These are phyloP conservation scores for Ciborinia camelliae DNA, from an alignment of 2,329 filamentous ascomycete genomes.

Conservation along the genomic window DNA sequence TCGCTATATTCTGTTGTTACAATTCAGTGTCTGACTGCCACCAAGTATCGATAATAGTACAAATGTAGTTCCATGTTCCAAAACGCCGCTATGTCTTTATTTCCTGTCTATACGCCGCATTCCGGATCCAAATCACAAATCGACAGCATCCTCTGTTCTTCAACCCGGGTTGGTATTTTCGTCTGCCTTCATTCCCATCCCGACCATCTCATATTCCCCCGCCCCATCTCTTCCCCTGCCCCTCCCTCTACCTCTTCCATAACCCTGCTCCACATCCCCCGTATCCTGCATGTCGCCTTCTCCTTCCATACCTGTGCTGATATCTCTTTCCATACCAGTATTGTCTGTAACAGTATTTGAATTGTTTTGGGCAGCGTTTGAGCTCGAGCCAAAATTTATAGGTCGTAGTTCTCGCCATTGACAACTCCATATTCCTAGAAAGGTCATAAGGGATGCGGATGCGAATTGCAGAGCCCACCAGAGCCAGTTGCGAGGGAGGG, in stretches of 20 bases:
- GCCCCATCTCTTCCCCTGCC: constrained; percentile 53
- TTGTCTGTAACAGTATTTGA: constrained; percentile 22
- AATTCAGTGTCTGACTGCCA: constrained; percentile 16
- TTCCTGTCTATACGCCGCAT: constrained; percentile 25
- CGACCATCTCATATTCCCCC: constrained; percentile 64
- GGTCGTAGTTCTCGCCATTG: constrained; percentile 85
- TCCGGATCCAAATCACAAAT: constrained; percentile 10
- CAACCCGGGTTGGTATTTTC: constrained; percentile 24
- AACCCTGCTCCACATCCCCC: constrained; percentile 34
- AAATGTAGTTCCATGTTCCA: not conserved
- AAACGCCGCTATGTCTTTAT: constrained; percentile 15
- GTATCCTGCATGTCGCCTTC: constrained; percentile 25
- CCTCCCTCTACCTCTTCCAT: constrained; percentile 48
- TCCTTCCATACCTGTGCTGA: constrained; percentile 26
- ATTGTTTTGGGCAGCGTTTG: constrained; percentile 29
- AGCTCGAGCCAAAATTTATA: constrained; percentile 73
- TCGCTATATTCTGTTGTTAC: constrained; percentile 26
- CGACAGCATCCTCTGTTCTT: constrained; percentile 9
- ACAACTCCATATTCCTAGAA: constrained; percentile 83
- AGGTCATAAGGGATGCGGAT: constrained; percentile 61
- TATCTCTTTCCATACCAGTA: constrained; percentile 22
- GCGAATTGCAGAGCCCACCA: constrained; percentile 77
- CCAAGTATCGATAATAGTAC: constrained; percentile 7
- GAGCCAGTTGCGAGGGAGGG: constrained; percentile 71
- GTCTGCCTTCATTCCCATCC: constrained; percentile 44